These are phyloP conservation scores for Tetraselmis striata DNA, from an alignment of 139 green algal species.

Conservation along the genomic window DNA sequence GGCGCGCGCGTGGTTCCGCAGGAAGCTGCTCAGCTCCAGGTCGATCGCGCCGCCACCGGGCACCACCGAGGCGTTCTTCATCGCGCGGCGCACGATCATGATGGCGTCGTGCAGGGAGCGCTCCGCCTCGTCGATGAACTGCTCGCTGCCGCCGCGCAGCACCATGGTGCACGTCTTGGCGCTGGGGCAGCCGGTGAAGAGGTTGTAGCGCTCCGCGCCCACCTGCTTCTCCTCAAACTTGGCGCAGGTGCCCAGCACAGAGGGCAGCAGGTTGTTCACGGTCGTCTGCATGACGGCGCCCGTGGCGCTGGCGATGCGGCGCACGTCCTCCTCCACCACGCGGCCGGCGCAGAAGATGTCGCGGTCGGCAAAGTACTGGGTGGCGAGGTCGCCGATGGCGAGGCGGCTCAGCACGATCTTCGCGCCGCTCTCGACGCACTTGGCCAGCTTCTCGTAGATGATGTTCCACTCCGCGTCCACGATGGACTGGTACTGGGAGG, in stretches of 20 bases:
- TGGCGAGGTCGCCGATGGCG: slow-evolving; percentile 91
- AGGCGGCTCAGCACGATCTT: slow-evolving; percentile 88
- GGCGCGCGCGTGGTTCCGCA: slow-evolving; percentile 41
- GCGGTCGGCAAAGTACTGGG: slow-evolving; percentile 96
- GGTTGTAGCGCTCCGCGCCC: slow-evolving; percentile 93
- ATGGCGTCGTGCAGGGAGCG: slow-evolving; percentile 95
- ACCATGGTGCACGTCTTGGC: slow-evolving; percentile 92
- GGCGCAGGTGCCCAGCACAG: slow-evolving; percentile 77
- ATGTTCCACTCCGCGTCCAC: slow-evolving; percentile 99
- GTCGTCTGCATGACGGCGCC: slow-evolving; percentile 81
- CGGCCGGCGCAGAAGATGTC: slow-evolving; percentile 96
- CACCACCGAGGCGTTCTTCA: slow-evolving; percentile 80
- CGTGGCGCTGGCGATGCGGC: slow-evolving; percentile 80
- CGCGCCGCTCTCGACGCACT: slow-evolving; percentile 74
- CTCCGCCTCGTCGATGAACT: slow-evolving; percentile 97
- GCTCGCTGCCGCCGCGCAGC: slow-evolving; percentile 87
- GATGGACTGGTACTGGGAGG: slow-evolving; percentile 92
- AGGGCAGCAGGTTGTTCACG: slow-evolving; percentile 81
- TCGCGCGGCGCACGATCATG: slow-evolving; percentile 91
- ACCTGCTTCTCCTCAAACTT: slow-evolving; percentile 96
- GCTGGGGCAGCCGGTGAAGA: slow-evolving; percentile 90
- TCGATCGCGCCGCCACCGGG: slow-evolving; percentile 93
- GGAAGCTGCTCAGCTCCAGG: slow-evolving; percentile 62
- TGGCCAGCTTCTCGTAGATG: slow-evolving; percentile 97
- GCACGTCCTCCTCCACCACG: slow-evolving; percentile 77